A percentile compares a stretch with the other conserved stretches of the same genome.
These are phyloP conservation scores for Penicillium capsulatum DNA, from an alignment of 2,329 filamentous ascomycete species.

Conservation along the genomic window DNA sequence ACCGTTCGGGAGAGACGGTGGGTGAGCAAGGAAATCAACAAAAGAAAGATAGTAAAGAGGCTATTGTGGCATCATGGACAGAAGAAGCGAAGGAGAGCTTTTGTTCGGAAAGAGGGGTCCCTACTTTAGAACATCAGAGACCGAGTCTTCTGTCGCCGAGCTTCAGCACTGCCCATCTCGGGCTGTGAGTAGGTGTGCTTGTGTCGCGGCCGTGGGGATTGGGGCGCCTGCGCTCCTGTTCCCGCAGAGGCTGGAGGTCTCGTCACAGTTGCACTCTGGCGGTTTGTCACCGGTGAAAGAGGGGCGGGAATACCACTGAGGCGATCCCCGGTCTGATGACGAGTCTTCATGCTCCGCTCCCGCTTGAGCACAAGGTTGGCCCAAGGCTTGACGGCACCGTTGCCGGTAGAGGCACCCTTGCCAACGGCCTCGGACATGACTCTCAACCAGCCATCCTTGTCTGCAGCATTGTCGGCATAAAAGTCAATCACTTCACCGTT, in stretches of 20 bases:
- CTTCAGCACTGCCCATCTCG: constrained; percentile 33
- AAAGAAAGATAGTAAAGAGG: constrained; percentile 18
- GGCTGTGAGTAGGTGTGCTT: constrained; percentile 42
- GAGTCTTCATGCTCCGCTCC: constrained; percentile 38
- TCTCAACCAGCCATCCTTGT: constrained; percentile 95
- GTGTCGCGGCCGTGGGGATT: constrained; percentile 33
- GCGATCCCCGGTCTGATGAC: constrained; percentile 28
- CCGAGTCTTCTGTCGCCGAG: constrained; percentile 40
- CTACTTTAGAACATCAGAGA: constrained; percentile 39
- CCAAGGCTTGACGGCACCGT: constrained; percentile 53
- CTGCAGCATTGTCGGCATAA: constrained; percentile 80
- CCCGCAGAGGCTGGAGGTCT: constrained; percentile 22
- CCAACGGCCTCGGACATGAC: constrained; percentile 69
- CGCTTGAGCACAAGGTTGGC: constrained; percentile 56
- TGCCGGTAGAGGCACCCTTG: constrained; percentile 47
- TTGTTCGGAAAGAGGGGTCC: constrained; percentile 7
- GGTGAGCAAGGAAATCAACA: constrained; percentile 12
- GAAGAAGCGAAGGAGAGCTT: constrained; percentile 19
- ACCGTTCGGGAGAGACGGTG: constrained; percentile 2
- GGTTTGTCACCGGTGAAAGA: constrained; percentile 23
- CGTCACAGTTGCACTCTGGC: constrained; percentile 18
- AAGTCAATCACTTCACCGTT: constrained; percentile 99
- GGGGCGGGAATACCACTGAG: constrained; percentile 18
- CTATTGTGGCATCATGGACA: constrained; percentile 26
- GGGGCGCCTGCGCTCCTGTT: constrained; percentile 28